A percentile compares a stretch with the other conserved stretches of the same genome.
These are phyloP conservation scores for Plantago elongata DNA, from an alignment of 257 asterid genomes.

Conservation along the genomic window DNA sequence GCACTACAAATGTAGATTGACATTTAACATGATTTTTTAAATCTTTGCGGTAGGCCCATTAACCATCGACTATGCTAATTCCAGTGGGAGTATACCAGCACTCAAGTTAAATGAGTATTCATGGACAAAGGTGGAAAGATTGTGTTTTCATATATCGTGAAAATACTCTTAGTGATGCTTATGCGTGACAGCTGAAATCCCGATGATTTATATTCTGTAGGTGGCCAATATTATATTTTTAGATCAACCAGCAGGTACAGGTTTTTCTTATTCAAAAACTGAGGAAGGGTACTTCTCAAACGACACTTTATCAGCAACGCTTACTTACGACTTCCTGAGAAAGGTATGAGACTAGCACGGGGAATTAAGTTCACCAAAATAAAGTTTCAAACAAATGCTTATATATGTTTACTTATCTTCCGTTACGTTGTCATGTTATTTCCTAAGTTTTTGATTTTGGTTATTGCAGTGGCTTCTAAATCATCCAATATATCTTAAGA, in stretches of 20 bases:
- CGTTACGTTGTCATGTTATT: not conserved
- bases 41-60: not conserved
- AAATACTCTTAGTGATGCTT: not conserved
- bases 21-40: not conserved
- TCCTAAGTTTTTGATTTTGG: not conserved
- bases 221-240: no score
- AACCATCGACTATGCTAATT: not conserved
- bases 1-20: not conserved
- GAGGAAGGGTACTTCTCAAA: constrained; percentile 17
- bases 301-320: constrained; percentile 16
- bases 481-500: constrained; percentile 29
- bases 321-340: constrained; percentile 21
- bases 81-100: constrained; percentile 8
- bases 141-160: not conserved
- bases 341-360: constrained; percentile 18
- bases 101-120: constrained; percentile 29
- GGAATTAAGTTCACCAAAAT: not conserved
- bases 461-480: constrained; percentile 31
- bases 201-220: no score
- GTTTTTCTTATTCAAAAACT: constrained; percentile 33
- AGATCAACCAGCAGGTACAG: constrained; percentile 36
- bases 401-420: no score
- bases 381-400: not conserved
- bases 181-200: not conserved
- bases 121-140: constrained; percentile 43